Percentiles rank a stretch among this genome's conserved stretches.
Evolutionary conservation across 371 early-diverging fungal species (phyloP).

Genomic region (Lichtheimia ornata): DNA sequence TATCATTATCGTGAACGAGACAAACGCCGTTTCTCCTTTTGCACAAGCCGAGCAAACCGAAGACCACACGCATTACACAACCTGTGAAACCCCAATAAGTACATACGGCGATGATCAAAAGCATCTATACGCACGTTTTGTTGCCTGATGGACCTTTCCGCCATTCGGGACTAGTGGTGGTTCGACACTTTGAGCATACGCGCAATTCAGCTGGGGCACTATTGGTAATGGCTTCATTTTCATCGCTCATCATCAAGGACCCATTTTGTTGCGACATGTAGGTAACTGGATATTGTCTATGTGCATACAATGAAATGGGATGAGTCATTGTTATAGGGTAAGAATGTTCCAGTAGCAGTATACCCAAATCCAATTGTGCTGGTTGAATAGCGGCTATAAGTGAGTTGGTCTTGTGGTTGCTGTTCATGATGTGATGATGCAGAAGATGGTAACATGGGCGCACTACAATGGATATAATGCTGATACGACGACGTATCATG

Average conservation of each 20-base stretch:
- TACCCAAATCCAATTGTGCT: neutral
- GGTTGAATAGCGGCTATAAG: neutral
- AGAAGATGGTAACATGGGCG: neutral
- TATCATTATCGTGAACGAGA: too few relatives aligned
- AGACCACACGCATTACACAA: slow-evolving; percentile 81
- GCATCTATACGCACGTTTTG: slow-evolving; percentile 59
- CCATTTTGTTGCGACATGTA: neutral
- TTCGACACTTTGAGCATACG: slow-evolving; percentile 66
- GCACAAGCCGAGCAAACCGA: slow-evolving; percentile 55
- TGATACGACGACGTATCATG: slow-evolving; percentile 5
- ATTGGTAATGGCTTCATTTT: slow-evolving; percentile 24
- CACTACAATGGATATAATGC: slow-evolving; percentile 14
- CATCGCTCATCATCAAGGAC: neutral
- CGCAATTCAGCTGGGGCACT: neutral
- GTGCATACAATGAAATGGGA: neutral
- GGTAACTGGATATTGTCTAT: neutral
- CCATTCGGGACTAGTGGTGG: slow-evolving; percentile 78
- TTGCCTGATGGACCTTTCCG: slow-evolving; percentile 79
- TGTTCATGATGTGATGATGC: too few relatives aligned
- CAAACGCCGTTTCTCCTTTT: slow-evolving; percentile 9
- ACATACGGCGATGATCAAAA: slow-evolving; percentile 7
- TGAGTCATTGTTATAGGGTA: neutral
- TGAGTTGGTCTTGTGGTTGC: too few relatives aligned
- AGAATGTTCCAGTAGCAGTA: neutral
- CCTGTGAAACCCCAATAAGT: slow-evolving; percentile 28